Percentiles rank a stretch among this genome's conserved stretches.
phyloP scores from a whole-genome alignment of 345 rosid species.

The Xanthoceras sorbifolium region DNA sequence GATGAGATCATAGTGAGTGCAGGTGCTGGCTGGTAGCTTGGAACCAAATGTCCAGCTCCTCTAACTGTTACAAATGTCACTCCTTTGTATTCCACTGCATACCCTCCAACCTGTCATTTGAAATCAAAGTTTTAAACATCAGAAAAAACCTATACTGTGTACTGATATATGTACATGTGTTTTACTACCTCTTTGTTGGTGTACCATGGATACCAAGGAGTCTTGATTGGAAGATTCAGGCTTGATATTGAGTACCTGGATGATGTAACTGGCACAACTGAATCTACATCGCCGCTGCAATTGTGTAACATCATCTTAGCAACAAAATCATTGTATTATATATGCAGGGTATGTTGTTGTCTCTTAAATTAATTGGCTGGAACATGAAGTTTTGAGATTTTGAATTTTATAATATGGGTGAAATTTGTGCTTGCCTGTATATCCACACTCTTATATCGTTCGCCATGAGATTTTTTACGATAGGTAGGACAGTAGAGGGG shows the following conservation, averaged over 20 bases:
- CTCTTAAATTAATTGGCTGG: too few species aligned
- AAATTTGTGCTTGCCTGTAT: conserved; percentile 30
- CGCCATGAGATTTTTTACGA: conserved; percentile 39
- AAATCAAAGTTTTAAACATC: background rate
- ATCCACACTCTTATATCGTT: conserved; percentile 47
- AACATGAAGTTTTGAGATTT: too few species aligned
- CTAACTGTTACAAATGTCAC: conserved; percentile 40
- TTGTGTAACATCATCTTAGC: background rate
- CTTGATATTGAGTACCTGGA: conserved; percentile 22
- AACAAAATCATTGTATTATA: too few species aligned
- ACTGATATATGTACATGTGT: too few species aligned
- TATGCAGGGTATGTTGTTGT: too few species aligned
- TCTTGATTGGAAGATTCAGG: conserved; percentile 23
- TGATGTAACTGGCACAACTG: conserved; percentile 29
- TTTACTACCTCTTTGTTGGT: conserved; percentile 19
- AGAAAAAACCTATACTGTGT: too few species aligned
- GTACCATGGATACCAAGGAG: conserved; percentile 33
- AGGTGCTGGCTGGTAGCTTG: conserved; percentile 39
- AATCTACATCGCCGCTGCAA: conserved; percentile 31
- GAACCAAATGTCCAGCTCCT: conserved; percentile 42
- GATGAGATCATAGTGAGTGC: conserved; percentile 32
- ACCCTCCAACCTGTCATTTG: conserved; percentile 37
- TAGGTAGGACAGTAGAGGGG: conserved; percentile 38
- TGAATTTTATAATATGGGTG: too few species aligned
- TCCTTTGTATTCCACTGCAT: conserved; percentile 28